These are phyloP conservation scores for Rasamsonia emersonii DNA, from an alignment of 2,329 filamentous ascomycete genomes.

Conservation along the genomic window DNA sequence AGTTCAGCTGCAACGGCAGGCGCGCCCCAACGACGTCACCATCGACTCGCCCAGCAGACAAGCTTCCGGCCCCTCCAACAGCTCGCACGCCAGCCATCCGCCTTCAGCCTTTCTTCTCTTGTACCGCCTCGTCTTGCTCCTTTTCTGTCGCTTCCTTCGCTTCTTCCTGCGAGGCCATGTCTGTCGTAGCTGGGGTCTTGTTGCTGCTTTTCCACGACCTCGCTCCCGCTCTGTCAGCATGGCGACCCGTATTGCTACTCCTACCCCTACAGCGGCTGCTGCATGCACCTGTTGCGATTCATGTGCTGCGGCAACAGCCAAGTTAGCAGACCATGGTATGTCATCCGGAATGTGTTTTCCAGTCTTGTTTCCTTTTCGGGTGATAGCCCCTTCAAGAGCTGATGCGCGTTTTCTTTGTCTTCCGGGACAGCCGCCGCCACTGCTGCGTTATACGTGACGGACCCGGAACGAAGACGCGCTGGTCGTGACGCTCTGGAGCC, in stretches of 20 bases:
- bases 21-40: constrained; percentile 22
- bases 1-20: too few species aligned
- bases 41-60: constrained; percentile 8
- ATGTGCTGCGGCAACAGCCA: not conserved
- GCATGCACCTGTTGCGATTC: not conserved
- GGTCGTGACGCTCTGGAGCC: constrained; percentile 4
- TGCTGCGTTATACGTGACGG: constrained; percentile 51
- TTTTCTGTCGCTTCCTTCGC: not conserved
- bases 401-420: too few species aligned
- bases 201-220: not conserved
- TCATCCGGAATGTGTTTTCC: constrained; percentile 3
- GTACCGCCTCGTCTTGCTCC: constrained; percentile 6
- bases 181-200: too few species aligned
- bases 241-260: too few species aligned
- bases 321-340: constrained; percentile 8
- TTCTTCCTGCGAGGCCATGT: too few species aligned
- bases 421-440: constrained; percentile 50
- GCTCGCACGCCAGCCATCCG: constrained; percentile 1
- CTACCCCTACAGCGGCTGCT: not conserved
- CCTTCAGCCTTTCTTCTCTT: constrained; percentile 12
- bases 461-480: constrained; percentile 25
- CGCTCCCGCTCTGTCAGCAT: not conserved
- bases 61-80: constrained; percentile 1
- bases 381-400: not conserved
- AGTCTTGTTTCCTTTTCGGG: constrained; percentile 1